Evolutionary conservation across 2,329 filamentous ascomycete genomes (phyloP).

Genomic region (Beauveria rudraprayagi): DNA sequence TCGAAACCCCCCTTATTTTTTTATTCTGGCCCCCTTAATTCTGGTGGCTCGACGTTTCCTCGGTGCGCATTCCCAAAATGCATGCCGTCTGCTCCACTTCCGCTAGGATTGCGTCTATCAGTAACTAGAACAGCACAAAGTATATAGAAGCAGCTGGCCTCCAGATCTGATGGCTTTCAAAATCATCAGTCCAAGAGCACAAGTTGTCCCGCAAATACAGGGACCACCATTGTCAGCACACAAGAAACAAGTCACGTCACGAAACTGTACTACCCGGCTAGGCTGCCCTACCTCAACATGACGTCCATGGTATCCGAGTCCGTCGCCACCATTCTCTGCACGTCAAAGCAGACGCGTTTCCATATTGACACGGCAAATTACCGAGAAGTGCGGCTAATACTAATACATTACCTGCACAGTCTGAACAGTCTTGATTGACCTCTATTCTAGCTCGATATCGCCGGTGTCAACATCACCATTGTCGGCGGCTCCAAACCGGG

Average conservation of each 20-base stretch:
- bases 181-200: not conserved
- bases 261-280: not conserved
- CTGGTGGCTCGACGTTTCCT: not conserved
- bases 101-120: not conserved
- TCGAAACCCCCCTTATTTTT: not conserved
- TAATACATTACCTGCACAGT: not conserved
- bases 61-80: not conserved
- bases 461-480: slow-evolving; percentile 64
- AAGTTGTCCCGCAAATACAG: not conserved
- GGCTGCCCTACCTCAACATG: slow-evolving; percentile 23
- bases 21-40: not conserved
- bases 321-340: slow-evolving; percentile 49
- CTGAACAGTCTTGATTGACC: not conserved
- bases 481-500: slow-evolving; percentile 19
- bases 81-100: not conserved
- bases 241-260: not conserved
- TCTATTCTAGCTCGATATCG: slow-evolving; percentile 55
- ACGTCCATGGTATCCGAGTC: slow-evolving; percentile 43
- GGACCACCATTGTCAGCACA: not conserved
- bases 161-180: not conserved
- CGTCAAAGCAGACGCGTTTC: slow-evolving; percentile 60
- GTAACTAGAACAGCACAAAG: no score
- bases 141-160: not conserved
- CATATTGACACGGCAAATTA: slow-evolving; percentile 48
- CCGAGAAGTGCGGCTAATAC: slow-evolving; percentile 40